Evolutionary conservation across 2,329 filamentous ascomycete genomes (phyloP), one percentile per base, ranked within the genome.

Genomic region (Rachicladosporium sp.): DNA sequence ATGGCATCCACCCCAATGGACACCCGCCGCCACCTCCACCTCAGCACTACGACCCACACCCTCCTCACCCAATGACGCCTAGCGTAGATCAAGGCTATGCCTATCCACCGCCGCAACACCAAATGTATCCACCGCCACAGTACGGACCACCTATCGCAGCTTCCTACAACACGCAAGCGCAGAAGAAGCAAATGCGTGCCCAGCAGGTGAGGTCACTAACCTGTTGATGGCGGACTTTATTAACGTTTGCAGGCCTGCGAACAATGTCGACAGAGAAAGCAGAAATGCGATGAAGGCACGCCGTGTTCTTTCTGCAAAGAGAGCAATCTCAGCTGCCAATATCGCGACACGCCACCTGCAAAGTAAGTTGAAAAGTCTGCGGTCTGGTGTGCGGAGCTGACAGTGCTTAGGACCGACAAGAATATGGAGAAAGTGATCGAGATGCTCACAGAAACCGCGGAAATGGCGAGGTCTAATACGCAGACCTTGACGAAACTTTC

Each of bases 271-370:
- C 74, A 82, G 44, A 73, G 89, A 31, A 94, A 93, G 61, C 86
- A 86, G 10, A 93, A 93, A 62, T 94, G 87, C 58, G 86, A 93
- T 52, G 87, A 94, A 66, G 78, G 79, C 8, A 78, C 82, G 48
- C 87, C 82, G 52, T 89, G 86, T 56, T 85, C 80, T 31, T 77
- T 78, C 52, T 98, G 91, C 59, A 82, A 81, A 52, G 88, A 96
- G 50, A 93, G 93, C 57, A 79, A 74, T 48, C 71, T 86, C 27
- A 72, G 78, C 38, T 98, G 85, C 66, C 80, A 84, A 60, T 96
- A 95, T 60, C 79, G 88, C 48, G 88, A 95, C 55, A 82, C 91
- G 4, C 82, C 86, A 15, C 86, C 86, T 10, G 91, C 93, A 56
- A 89, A 93, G 23, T 27, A 27, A 27, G 23, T 27, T 4, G 23